phyloP scores from a whole-genome alignment of 2,329 filamentous ascomycete genomes.

The Aspergillus sp. region DNA sequence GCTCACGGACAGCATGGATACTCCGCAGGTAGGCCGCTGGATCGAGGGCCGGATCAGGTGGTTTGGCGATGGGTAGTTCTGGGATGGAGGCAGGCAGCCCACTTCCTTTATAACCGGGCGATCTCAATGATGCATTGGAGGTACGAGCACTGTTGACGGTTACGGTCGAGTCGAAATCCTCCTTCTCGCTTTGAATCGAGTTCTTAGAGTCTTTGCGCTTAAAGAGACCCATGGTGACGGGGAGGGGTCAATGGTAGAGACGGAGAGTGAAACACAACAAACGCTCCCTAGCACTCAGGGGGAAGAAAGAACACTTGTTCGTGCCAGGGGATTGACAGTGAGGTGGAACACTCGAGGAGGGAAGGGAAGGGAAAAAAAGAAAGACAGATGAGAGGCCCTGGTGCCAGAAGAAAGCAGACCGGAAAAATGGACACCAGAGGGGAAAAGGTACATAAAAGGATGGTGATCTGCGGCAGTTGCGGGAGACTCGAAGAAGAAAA shows the following conservation, averaged over 20 bases:
- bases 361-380: not conserved
- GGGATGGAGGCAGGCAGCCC: slow-evolving; percentile 59
- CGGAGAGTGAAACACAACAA: slow-evolving; percentile 1
- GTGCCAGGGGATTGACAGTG: not conserved
- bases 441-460: slow-evolving; percentile 15
- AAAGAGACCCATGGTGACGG: slow-evolving; percentile 47
- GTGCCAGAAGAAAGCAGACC: not conserved
- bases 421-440: slow-evolving; percentile 9
- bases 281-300: slow-evolving; percentile 2
- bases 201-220: slow-evolving; percentile 49
- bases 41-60: slow-evolving; percentile 84
- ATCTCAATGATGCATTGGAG: slow-evolving; percentile 52
- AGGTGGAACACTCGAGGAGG: not conserved
- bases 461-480: slow-evolving; percentile 22
- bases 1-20: slow-evolving; percentile 81
- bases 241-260: not conserved
- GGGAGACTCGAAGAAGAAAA: slow-evolving; percentile 4
- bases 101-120: slow-evolving; percentile 50
- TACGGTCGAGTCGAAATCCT: slow-evolving; percentile 42
- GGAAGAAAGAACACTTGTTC: not conserved
- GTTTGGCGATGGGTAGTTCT: slow-evolving; percentile 77
- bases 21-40: slow-evolving; percentile 89
- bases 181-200: slow-evolving; percentile 39
- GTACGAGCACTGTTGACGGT: slow-evolving; percentile 47
- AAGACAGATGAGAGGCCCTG: slow-evolving; percentile 1